Base-by-base conservation (phyloP, 192 early-diverging fungal species). In the Coemansia sp. region DNA sequence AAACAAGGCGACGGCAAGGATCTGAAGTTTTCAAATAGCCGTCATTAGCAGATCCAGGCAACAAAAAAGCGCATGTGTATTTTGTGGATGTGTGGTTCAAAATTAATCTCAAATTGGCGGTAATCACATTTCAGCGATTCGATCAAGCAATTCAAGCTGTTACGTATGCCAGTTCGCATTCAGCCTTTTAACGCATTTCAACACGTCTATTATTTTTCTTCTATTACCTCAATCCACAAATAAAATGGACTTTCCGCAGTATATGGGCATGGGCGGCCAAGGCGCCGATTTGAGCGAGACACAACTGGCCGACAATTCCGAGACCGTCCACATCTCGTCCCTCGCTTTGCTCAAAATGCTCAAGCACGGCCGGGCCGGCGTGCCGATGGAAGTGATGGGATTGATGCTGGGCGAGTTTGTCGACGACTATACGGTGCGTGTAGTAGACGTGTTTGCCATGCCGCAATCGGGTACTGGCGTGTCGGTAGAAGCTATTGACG, bases 391-490 rank as follows among this genome's bases (percentile, higher is more conserved):
- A 76, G 97, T 99, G 63, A 99, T 99, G 98, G 98, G 98, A 6
- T 83, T 99, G 48, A 99, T 99, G 98, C 83, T 99, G 63, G 98
- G 98, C 19, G 94, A 98, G 74, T 99, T 99, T 85, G 89, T 99
- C 4, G 98, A 99, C 71, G 98, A 99, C 66, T 99, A 99, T 75
- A 99, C 98, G 2, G 96, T 99, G 1, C 90, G 93, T 2, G 98
- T 99, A 15, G 95, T 97, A 49, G 98, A 99, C 71, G 98, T 99
- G 51, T 99, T 98, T 90, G 98, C 98, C n/a, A 99, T 99, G 98
- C 98, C 98, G 28, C 98, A 99, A 79, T 93, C 91, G 69, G 98
- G 98, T 57, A 99, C 98, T 5, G 94, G 95, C 25, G 98, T 99
- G 8, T 97, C 95, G 12, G 98, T 99, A 19, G 98, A 99, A 69